Percentiles rank a stretch among this genome's conserved stretches.
phyloP scores from a whole-genome alignment of 2,329 filamentous ascomycete species.

The Chaetothyriales sp. region DNA sequence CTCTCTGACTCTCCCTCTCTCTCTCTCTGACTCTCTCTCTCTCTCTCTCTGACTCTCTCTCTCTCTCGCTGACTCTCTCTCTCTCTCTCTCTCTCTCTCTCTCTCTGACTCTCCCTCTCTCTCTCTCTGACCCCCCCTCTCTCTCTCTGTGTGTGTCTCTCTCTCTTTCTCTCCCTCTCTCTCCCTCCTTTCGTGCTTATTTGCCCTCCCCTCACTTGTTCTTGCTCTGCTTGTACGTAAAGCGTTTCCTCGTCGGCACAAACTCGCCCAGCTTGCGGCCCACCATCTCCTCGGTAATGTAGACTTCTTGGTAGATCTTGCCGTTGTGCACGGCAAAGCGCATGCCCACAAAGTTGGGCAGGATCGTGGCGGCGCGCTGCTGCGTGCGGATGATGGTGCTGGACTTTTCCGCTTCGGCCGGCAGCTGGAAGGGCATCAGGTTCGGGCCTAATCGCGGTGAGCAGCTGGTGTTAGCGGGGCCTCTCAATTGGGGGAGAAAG shows the following conservation, averaged over 20 bases:
- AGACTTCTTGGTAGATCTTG: conserved; percentile 69
- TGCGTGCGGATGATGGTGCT: conserved; percentile 62
- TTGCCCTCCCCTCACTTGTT: conserved; percentile 40
- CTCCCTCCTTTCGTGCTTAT: too few relatives aligned
- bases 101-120: too few relatives aligned
- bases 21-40: too few relatives aligned
- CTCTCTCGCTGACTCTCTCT: not conserved
- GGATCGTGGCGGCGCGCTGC: conserved; percentile 74
- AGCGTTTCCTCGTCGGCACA: conserved; percentile 55
- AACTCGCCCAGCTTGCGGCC: conserved; percentile 92
- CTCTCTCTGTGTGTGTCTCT: too few relatives aligned
- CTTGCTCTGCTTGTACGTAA: conserved; percentile 57
- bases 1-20: too few relatives aligned
- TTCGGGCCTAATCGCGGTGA: conserved; percentile 9
- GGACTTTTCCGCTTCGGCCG: conserved; percentile 36
- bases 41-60: too few relatives aligned
- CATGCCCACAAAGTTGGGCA: conserved; percentile 82
- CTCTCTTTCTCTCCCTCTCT: not conserved
- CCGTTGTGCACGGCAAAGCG: conserved; percentile 87
- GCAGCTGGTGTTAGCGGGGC: not conserved
- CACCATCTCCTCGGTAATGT: conserved; percentile 90
- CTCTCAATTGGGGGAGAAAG: not conserved
- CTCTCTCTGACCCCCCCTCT: too few relatives aligned
- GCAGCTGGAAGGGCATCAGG: conserved; percentile 28
- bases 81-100: not conserved